Conservation (phyloP, 176 grass and related monocot genomes). For the Puccinellia tenuiflora region DNA sequence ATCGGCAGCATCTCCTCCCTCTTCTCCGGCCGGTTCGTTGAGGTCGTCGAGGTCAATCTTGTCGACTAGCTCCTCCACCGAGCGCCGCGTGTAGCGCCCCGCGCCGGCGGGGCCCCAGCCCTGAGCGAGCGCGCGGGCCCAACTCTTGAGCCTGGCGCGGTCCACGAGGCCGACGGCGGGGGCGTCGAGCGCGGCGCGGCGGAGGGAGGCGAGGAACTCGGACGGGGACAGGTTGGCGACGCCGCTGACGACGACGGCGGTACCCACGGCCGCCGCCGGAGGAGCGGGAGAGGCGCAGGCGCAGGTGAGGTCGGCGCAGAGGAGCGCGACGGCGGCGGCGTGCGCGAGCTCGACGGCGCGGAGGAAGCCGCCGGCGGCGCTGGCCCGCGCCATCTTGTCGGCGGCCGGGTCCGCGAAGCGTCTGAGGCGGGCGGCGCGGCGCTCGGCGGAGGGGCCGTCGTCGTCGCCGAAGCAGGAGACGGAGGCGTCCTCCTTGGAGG, state of each 20-base stretch:
- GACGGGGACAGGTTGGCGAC: slow-evolving; percentile 29
- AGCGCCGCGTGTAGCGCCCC: slow-evolving; percentile 30
- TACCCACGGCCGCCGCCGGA: background rate
- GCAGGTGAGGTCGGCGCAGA: slow-evolving; percentile 27
- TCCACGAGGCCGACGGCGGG: slow-evolving; percentile 24
- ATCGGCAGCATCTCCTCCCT: background rate
- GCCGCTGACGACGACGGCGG: background rate
- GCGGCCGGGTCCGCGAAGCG: slow-evolving; percentile 27
- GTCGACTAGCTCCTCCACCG: slow-evolving; percentile 44
- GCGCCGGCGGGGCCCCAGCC: slow-evolving; percentile 37
- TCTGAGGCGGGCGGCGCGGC: slow-evolving; percentile 14
- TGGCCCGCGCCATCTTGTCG: slow-evolving; percentile 14
- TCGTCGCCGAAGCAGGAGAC: slow-evolving; percentile 29
- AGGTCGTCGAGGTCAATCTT: slow-evolving; percentile 85
- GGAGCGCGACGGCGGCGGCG: background rate
- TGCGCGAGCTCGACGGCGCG: slow-evolving; percentile 22
- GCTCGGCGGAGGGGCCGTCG: background rate
- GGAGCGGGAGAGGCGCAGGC: background rate
- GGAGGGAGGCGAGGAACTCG: slow-evolving; percentile 47
- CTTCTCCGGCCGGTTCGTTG: slow-evolving; percentile 37
- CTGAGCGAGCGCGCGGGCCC: slow-evolving; percentile 37
- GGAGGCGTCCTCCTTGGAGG: background rate
- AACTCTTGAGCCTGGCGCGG: slow-evolving; percentile 42
- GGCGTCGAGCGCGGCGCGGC: slow-evolving; percentile 35
- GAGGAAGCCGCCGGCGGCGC: slow-evolving; percentile 4